Percentiles rank a stretch among this genome's conserved stretches.
Conservation (phyloP, 2,329 filamentous ascomycete species). For the Cladobotryum protrusum region DNA sequence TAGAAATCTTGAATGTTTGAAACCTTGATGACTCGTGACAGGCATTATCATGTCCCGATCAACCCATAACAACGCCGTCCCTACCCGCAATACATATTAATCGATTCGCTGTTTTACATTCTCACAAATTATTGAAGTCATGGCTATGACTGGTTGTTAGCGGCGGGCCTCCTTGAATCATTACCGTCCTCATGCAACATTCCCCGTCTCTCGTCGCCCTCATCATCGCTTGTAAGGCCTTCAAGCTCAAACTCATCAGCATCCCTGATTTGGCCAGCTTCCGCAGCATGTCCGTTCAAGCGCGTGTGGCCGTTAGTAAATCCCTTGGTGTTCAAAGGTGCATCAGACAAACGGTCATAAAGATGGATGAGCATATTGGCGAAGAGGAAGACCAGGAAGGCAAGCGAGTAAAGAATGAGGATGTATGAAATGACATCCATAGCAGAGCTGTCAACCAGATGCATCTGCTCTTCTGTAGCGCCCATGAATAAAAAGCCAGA, state of each 20-base stretch:
- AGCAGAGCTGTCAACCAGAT: constrained; percentile 62
- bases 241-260: constrained; percentile 93
- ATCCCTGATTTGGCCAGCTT: constrained; percentile 60
- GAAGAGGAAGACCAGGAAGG: constrained; percentile 88
- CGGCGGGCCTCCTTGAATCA: constrained; percentile 1
- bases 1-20: no score
- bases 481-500: constrained; percentile 97
- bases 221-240: constrained; percentile 81
- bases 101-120: not conserved
- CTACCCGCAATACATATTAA: no score
- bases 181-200: constrained; percentile 22
- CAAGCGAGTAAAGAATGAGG: constrained; percentile 82
- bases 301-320: constrained; percentile 30
- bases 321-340: constrained; percentile 29
- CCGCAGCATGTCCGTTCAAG: constrained; percentile 29
- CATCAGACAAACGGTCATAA: constrained; percentile 60
- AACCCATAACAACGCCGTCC: not conserved
- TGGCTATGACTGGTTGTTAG: not conserved
- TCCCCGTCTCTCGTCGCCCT: constrained; percentile 51
- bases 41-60: not conserved
- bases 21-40: no score
- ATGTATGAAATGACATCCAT: constrained; percentile 91
- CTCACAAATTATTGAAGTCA: not conserved
- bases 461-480: constrained; percentile 94
- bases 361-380: constrained; percentile 78